phyloP scores from a whole-genome alignment of 768 basidiomycete genomes.

The Agrocybe pediades region DNA sequence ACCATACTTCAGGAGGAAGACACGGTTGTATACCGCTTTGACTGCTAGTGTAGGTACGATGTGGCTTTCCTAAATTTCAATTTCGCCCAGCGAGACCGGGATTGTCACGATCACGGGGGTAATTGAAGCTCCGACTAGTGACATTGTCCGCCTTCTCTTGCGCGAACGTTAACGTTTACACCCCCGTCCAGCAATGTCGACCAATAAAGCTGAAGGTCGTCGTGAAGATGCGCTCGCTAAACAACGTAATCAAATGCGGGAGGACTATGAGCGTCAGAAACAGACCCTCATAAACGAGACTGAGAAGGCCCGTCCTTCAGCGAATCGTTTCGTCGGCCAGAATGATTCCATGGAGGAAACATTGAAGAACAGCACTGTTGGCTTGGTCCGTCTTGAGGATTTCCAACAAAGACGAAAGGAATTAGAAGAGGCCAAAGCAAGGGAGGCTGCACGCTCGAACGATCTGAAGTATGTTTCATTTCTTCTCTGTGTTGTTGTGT shows the following conservation, averaged over 20 bases:
- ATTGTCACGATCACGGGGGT: background rate
- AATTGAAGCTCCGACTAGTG: conserved; percentile 31
- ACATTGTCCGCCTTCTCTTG: background rate
- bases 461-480: conserved; percentile 79
- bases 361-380: conserved; percentile 88
- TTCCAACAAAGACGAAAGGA: conserved; percentile 89
- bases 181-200: conserved; percentile 54
- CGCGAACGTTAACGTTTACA: conserved; percentile 7
- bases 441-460: conserved; percentile 83
- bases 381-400: conserved; percentile 88
- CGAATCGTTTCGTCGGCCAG: conserved; percentile 90
- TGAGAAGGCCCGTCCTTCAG: conserved; percentile 86
- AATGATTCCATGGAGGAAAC: conserved; percentile 94
- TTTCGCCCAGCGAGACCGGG: conserved; percentile 5
- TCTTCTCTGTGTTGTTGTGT: conserved; percentile 12
- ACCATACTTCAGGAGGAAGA: conserved; percentile 60
- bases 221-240: conserved; percentile 86
- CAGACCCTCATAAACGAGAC: conserved; percentile 84
- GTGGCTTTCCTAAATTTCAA: conserved; percentile 12
- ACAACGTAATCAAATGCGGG: conserved; percentile 76
- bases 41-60: too few species aligned
- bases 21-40: too few species aligned
- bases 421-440: conserved; percentile 87
- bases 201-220: conserved; percentile 79
- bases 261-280: conserved; percentile 83